Conservation (phyloP, 164 flowering plant genomes). For the Liquidambar formosana region DNA sequence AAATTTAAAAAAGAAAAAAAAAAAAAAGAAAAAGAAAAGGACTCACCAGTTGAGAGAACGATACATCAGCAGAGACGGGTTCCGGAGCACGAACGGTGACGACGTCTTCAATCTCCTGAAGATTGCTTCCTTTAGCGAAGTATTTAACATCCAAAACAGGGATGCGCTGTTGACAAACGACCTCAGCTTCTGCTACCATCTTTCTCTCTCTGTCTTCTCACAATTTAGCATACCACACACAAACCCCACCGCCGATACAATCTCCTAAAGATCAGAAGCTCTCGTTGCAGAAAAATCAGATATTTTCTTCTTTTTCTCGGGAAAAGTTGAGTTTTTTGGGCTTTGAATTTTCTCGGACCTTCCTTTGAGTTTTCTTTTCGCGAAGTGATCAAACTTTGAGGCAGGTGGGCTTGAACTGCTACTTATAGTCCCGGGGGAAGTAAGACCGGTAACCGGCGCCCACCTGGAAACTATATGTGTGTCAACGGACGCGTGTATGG, state of each 20-base stretch:
- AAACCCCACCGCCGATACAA: not conserved
- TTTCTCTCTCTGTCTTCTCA: slow-evolving; percentile 12
- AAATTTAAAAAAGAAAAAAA: too few species aligned
- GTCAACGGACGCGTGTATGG: slow-evolving; percentile 14
- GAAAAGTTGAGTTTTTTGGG: not conserved
- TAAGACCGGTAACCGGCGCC: slow-evolving; percentile 17
- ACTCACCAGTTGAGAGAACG: slow-evolving; percentile 26
- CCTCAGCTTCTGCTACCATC: slow-evolving; percentile 54
- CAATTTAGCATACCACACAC: slow-evolving; percentile 4
- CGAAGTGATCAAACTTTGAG: not conserved
- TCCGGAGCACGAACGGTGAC: slow-evolving; percentile 18
- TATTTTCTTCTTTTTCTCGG: not conserved
- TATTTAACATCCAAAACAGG: slow-evolving; percentile 32
- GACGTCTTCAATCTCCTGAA: slow-evolving; percentile 14
- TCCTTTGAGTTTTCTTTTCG: not conserved
- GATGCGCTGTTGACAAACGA: slow-evolving; percentile 36
- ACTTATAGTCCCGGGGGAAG: slow-evolving; percentile 4
- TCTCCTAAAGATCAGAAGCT: not conserved
- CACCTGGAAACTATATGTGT: slow-evolving; percentile 7
- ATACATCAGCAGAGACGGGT: slow-evolving; percentile 18
- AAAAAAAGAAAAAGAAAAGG: too few species aligned
- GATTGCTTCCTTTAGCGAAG: slow-evolving; percentile 6
- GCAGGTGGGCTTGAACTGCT: slow-evolving; percentile 1
- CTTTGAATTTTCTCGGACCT: slow-evolving; percentile 16
- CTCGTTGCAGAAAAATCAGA: too few species aligned